Evolutionary conservation across 1,139 yeast species (phyloP), one percentile per base, ranked within the genome.

Genomic region (Suhomyces taliae): DNA sequence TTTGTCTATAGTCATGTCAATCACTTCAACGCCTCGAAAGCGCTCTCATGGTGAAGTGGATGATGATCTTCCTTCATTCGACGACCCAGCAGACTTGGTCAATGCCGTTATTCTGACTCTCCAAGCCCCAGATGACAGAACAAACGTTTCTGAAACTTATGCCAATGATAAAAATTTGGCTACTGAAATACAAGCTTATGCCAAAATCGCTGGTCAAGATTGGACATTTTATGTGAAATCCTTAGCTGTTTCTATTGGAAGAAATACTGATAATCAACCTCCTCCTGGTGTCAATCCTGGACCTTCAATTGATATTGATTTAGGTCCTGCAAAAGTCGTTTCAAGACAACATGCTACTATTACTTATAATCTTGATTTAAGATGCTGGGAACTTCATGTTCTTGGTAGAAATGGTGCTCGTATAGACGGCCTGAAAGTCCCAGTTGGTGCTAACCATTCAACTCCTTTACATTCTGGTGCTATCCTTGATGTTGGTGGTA

Each of bases 281-380:
- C 58, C 15, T 53, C 53, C 19, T 34, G 44, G 37, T 46, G 27
- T 40, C 43, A 8, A 51, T 57, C 47, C 37, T 52, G 45, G 42
- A 53, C 41, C 46, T 47, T 8, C 55, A 44, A 84, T 89, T 27
- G 95, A 90, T 60, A 90, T 93, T 46, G 99, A 93, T 68, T 72
- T 93, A 59, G 97, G 97, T 3, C 99, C 99, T 1, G 95, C 97
- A 9, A 93, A 93, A 64, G 96, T 93, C 24, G 98, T 93, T 8
- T 85, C 95, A 27, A 79, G 99, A 55, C 84, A 81, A 56, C 99
- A 93, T 65, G 99, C 98, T 0, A 69, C 81, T 26, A 90, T 93
- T 52, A 79, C 81, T 42, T 93, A 89, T 65, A 90, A 91, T 62
- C 72, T 85, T 53, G 83, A 81, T 51, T 70, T 81, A 41, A 79